Percentiles rank a stretch among this genome's conserved stretches.
Evolutionary conservation across 805 yeast species (phyloP).

Genomic region (Sugiyamaella smithiae): DNA sequence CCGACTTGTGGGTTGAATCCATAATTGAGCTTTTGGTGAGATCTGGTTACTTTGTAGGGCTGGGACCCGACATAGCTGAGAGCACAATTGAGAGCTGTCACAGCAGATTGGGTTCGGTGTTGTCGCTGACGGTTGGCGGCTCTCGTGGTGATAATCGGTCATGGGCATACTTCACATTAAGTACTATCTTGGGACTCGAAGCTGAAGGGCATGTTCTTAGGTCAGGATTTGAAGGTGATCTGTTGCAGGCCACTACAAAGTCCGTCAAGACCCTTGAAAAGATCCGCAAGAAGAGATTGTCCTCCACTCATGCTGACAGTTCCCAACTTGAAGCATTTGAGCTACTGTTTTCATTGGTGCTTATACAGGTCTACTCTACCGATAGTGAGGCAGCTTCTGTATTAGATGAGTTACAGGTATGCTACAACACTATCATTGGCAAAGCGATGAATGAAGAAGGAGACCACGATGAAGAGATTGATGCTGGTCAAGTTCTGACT

Average conservation of each 20-base stretch:
- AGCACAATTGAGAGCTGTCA: constrained; percentile 29
- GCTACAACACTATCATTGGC: constrained; percentile 48
- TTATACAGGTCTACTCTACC: constrained; percentile 74
- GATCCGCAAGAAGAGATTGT: constrained; percentile 39
- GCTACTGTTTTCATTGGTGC: constrained; percentile 68
- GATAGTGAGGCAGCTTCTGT: constrained; percentile 69
- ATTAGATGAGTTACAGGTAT: constrained; percentile 65
- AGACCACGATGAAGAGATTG: constrained; percentile 37
- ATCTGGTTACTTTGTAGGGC: constrained; percentile 41
- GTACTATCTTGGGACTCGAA: constrained; percentile 22
- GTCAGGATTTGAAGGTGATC: constrained; percentile 56
- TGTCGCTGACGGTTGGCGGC: constrained; percentile 53
- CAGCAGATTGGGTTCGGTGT: constrained; percentile 58
- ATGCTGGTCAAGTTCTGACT: constrained; percentile 48
- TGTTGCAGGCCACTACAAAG: constrained; percentile 46
- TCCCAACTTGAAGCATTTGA: constrained; percentile 65
- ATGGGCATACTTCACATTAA: constrained; percentile 52
- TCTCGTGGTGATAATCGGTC: constrained; percentile 46
- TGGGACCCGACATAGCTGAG: constrained; percentile 20
- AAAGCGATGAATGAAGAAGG: constrained; percentile 39
- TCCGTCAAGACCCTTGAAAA: constrained; percentile 49
- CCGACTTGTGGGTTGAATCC: constrained; percentile 34
- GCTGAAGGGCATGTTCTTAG: constrained; percentile 28
- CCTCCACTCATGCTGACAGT: constrained; percentile 36
- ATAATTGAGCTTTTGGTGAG: constrained; percentile 41